Conservation (phyloP, 441 rosid species). For the Arabidopsis lyrata region DNA sequence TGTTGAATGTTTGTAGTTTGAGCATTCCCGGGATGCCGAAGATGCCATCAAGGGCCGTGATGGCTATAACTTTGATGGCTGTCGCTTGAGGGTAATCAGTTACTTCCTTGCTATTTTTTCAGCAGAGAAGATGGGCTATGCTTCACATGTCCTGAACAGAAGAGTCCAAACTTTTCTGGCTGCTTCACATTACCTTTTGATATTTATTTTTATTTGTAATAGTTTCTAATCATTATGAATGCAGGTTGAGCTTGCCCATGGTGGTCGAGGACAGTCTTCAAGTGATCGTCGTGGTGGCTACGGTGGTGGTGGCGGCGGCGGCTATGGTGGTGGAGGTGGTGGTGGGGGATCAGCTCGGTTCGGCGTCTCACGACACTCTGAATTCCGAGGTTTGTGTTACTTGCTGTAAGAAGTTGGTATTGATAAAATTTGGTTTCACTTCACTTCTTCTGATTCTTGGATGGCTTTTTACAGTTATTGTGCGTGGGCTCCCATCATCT, state of each 20-base stretch:
- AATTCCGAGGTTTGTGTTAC: conserved; percentile 73
- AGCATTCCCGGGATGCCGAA: conserved; percentile 86
- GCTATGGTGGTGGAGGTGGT: conserved; percentile 53
- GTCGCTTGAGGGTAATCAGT: conserved; percentile 77
- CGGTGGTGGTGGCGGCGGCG: conserved; percentile 50
- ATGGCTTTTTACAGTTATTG: conserved; percentile 53
- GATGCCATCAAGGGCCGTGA: conserved; percentile 95
- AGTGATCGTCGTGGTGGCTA: conserved; percentile 84
- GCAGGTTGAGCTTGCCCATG: conserved; percentile 99
- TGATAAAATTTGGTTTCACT: neutral
- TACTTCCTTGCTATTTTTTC: conserved; percentile 4
- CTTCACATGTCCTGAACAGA: neutral
- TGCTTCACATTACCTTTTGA: conserved; percentile 27
- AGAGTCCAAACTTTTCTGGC: neutral
- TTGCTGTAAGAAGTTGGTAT: conserved; percentile 8
- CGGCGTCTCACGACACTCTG: conserved; percentile 85
- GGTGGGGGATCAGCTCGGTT: conserved; percentile 68
- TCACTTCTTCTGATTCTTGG: neutral
- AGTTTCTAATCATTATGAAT: conserved; percentile 34
- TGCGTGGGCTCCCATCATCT: conserved; percentile 83
- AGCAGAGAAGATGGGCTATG: neutral
- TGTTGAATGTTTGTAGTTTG: conserved; percentile 61
- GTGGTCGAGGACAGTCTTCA: conserved; percentile 89
- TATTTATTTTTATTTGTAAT: neutral
- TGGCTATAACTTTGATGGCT: conserved; percentile 94